Base-by-base conservation (phyloP, 2,329 filamentous ascomycete species). In the Neonectria sp. region DNA sequence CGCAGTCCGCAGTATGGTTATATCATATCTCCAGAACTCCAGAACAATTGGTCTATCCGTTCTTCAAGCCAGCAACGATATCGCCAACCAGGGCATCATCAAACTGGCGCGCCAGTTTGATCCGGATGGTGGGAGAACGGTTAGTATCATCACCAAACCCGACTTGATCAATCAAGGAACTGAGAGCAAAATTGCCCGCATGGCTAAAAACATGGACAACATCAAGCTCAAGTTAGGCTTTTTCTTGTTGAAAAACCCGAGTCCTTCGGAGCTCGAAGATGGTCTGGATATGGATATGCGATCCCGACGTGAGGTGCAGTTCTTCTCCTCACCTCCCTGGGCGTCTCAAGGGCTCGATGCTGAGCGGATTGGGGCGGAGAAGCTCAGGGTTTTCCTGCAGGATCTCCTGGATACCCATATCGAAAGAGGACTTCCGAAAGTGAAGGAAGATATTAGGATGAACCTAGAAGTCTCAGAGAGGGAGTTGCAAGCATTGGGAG, bases 41-140 rank as follows among this genome's bases (percentile, higher is more conserved):
- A 76, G 81, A 52, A 83, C 80, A 4, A 85, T 86, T 53, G 84
- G 86, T 43, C 76, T 86, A 4, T 81, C 82, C 1, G 82, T 86
- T 1, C 76, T 86, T 1, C 78, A 79, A 2, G 82, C 82, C 7
- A 76, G 72, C 25, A 82, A 80, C 33, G 82, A 85, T 53, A 74
- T 76, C 15, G 78, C 78, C 4, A 82, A 80, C 25, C 82, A 85
- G 67, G 67, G 65, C 1, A 79, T 84, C 11, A 73, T 83, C 6
- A 70, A 76, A 24, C 60, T 72, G 6, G 75, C 76, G 12, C 58
- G 73, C 21, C 29, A 78, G 31, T 68, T 79, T 53, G 82, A 84
- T 69, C 77, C 77, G 0, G 60, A 69, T 0, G 77, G 78, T 1
- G 43, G 67, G 3, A 78, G 83, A 1, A 85, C 81, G 1, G 70